Percentiles rank a stretch among this genome's conserved stretches.
Conservation (phyloP, 1,284 basidiomycete genomes). For the Ceratobasidium papillatum region DNA sequence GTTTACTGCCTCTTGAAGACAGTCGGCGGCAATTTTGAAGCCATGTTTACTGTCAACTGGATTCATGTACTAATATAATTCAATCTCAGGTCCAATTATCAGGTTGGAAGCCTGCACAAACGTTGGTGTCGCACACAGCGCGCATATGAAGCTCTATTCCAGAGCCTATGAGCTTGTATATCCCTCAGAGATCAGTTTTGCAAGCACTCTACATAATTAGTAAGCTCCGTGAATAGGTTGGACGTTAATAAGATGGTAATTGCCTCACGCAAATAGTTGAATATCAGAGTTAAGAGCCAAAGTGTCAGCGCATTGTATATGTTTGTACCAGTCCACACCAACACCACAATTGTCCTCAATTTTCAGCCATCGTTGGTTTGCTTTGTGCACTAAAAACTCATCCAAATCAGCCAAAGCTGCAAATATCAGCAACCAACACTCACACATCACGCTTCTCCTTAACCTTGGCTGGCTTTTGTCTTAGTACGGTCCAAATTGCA, state of each 20-base stretch:
- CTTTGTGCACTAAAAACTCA: conserved; percentile 65
- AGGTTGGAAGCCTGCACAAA: too few relatives aligned
- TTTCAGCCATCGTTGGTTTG: conserved; percentile 86
- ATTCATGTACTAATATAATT: too few relatives aligned
- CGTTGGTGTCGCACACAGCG: too few relatives aligned
- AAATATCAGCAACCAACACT: background rate
- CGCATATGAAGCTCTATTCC: too few relatives aligned
- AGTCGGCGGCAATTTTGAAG: too few relatives aligned
- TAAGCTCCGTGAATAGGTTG: conserved; percentile 65
- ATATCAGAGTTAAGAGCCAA: conserved; percentile 21
- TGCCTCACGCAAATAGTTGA: conserved; percentile 54
- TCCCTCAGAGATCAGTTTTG: too few relatives aligned
- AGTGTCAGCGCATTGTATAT: conserved; percentile 61
- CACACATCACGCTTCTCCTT: conserved; percentile 80
- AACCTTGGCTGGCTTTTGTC: conserved; percentile 69
- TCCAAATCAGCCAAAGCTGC: background rate
- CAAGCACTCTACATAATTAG: background rate
- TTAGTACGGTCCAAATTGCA: conserved; percentile 72
- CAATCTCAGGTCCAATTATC: too few relatives aligned
- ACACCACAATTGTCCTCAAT: conserved; percentile 83
- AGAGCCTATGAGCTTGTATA: too few relatives aligned
- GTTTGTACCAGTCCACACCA: conserved; percentile 86
- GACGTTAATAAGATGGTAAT: conserved; percentile 88
- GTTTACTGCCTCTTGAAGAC: too few relatives aligned
- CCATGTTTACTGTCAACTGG: too few relatives aligned